Evolutionary conservation across 176 grass and related monocot species (phyloP).

Genomic region (Avena atlantica): DNA sequence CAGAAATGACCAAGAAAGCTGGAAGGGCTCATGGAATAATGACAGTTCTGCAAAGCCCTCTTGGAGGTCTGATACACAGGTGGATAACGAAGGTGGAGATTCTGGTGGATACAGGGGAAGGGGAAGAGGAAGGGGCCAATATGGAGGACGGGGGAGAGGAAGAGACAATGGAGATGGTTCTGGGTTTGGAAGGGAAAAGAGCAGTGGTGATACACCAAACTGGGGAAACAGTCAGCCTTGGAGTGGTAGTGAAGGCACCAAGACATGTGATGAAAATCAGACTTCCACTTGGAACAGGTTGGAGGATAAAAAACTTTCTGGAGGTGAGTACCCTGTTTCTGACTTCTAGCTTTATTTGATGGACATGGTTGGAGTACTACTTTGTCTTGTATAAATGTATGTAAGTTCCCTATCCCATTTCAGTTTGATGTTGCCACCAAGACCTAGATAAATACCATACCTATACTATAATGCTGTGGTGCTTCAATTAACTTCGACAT

Average conservation of each 20-base stretch:
- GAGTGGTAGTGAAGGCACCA: constrained; percentile 43
- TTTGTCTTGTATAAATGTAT: constrained; percentile 11
- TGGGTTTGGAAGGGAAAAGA: constrained; percentile 48
- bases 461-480: neutral
- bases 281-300: constrained; percentile 50
- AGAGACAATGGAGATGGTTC: constrained; percentile 43
- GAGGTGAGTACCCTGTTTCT: constrained; percentile 37
- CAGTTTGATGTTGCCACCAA: neutral
- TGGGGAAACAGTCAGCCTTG: constrained; percentile 46
- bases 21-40: constrained; percentile 46
- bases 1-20: constrained; percentile 48
- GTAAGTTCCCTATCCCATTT: neutral
- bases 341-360: constrained; percentile 13
- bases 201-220: constrained; percentile 31
- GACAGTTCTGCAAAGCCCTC: constrained; percentile 45
- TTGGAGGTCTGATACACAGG: constrained; percentile 48
- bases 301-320: constrained; percentile 40
- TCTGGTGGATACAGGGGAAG: constrained; percentile 48
- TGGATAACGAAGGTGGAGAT: constrained; percentile 44
- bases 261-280: constrained; percentile 47
- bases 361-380: neutral
- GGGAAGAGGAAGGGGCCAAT: constrained; percentile 57
- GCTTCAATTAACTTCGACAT: neutral
- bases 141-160: constrained; percentile 58
- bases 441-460: neutral